These are phyloP conservation scores for Lactarius deliciosus DNA, from an alignment of 768 basidiomycete genomes.

Conservation along the genomic window DNA sequence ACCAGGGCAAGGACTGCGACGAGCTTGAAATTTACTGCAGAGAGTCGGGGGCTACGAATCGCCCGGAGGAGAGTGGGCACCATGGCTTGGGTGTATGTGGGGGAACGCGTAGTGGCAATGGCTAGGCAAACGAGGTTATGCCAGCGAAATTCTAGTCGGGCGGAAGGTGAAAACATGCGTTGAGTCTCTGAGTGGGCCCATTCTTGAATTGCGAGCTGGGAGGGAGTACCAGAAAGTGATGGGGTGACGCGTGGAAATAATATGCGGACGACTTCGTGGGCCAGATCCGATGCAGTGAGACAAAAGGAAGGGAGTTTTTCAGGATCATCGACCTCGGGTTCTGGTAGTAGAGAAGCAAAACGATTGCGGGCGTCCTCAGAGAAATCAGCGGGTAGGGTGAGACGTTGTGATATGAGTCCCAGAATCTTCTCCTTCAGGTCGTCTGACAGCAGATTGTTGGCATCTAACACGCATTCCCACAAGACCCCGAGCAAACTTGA, in stretches of 20 bases:
- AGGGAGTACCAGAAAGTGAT: constrained; percentile 15
- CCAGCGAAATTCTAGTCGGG: constrained; percentile 23
- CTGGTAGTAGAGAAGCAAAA: constrained; percentile 10
- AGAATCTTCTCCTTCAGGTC: constrained; percentile 39
- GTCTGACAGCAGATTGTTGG: constrained; percentile 33
- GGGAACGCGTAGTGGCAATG: constrained; percentile 21
- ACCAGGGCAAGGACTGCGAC: constrained; percentile 23
- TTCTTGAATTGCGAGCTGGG: constrained; percentile 24
- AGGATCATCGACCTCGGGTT: constrained; percentile 8
- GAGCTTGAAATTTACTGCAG: constrained; percentile 25
- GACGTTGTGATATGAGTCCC: constrained; percentile 39
- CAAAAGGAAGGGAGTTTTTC: constrained; percentile 23
- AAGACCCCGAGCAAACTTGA: constrained; percentile 42
- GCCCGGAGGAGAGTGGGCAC: constrained; percentile 14
- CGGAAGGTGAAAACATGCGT: constrained; percentile 23
- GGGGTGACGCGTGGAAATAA: constrained; percentile 24
- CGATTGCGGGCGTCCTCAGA: constrained; percentile 16
- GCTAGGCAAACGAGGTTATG: constrained; percentile 27
- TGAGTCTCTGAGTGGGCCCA: constrained; percentile 24
- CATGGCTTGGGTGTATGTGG: constrained; percentile 5
- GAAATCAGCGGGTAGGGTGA: constrained; percentile 30
- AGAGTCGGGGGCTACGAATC: neutral
- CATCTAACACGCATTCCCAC: constrained; percentile 40
- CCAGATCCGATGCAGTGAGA: constrained; percentile 26
- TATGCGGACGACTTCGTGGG: constrained; percentile 20